Base-by-base conservation (phyloP, 2,329 filamentous ascomycete genomes). In the Esteya vermicola region DNA sequence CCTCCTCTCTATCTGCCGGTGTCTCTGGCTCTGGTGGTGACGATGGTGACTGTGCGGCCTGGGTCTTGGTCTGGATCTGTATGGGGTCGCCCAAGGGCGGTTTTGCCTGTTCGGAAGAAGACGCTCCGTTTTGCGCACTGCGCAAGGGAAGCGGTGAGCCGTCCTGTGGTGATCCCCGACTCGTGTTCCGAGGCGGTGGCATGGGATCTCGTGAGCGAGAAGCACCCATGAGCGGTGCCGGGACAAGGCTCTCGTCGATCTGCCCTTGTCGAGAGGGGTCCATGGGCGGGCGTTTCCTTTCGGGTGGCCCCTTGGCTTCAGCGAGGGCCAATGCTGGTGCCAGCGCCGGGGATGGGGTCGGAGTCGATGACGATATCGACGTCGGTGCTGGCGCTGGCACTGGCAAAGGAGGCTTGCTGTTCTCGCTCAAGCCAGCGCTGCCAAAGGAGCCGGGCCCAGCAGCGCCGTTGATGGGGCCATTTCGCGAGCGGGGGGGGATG, bases 271-370 rank as follows among this genome's bases (percentile, higher is more conserved):
- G 62, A 7, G 68, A 56, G 8, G 70, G 67, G 43, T 78, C 71
- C 74, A 83, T 80, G 1, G 77, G 75, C 2, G 78, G 78, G 36
- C 78, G 62, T 53, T 69, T 76, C 45, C 78, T 65, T 48, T 81
- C 76, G 0, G 78, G 78, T 0, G 72, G 67, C 1, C 72, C 66
- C 26, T 63, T 63, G 19, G 68, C 59, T 27, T 67, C 66, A 8
- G 10, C 21, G 3, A 23, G 14, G 2, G 34, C 26, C 26, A 4
- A 9, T 9, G n/a, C n/a, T 16, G 34, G 25, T 18, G 27, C 16
- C 19, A 7, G 27, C 18, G 5, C 18, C 13, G 19, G 18, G 4
- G n/a, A n/a, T n/a, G n/a, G n/a, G n/a, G n/a, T n/a, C n/a, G n/a
- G n/a, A n/a, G n/a, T n/a, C n/a, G n/a, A n/a, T n/a, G n/a, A n/a